Evolutionary conservation across 768 basidiomycete species (phyloP).

Genomic region (Leccinum longicurvipes): DNA sequence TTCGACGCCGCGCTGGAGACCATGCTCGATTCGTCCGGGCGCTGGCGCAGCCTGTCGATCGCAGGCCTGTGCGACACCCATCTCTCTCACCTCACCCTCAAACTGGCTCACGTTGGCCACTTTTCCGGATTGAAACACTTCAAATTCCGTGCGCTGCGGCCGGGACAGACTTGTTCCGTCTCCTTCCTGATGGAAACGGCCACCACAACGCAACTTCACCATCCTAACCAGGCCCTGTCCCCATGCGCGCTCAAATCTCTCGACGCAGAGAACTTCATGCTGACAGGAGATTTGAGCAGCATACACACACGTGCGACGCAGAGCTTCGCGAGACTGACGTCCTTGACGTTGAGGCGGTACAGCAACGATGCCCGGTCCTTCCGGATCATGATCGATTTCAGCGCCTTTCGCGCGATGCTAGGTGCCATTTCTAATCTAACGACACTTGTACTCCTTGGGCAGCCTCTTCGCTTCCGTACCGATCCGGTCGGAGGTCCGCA

Average conservation of each 20-base stretch:
- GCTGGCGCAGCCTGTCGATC: slow-evolving; percentile 30
- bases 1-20: slow-evolving; percentile 26
- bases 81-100: slow-evolving; percentile 28
- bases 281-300: slow-evolving; percentile 18
- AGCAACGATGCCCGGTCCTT: slow-evolving; percentile 25
- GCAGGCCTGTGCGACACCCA: slow-evolving; percentile 27
- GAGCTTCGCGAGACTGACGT: slow-evolving; percentile 21
- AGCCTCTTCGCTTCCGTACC: slow-evolving; percentile 26
- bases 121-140: slow-evolving; percentile 28
- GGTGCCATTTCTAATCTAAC: slow-evolving; percentile 21
- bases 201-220: slow-evolving; percentile 1
- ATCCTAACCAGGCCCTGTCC: background rate
- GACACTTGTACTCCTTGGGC: slow-evolving; percentile 27
- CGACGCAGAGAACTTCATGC: slow-evolving; percentile 28
- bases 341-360: slow-evolving; percentile 28
- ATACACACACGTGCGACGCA: slow-evolving; percentile 14
- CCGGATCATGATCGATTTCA: slow-evolving; percentile 29
- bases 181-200: slow-evolving; percentile 23
- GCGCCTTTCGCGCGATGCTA: slow-evolving; percentile 25
- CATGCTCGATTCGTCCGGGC: slow-evolving; percentile 24
- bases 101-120: slow-evolving; percentile 17
- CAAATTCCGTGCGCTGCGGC: slow-evolving; percentile 28
- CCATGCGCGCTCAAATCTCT: slow-evolving; percentile 23
- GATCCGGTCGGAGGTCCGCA: slow-evolving; percentile 9
- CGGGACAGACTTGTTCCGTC: slow-evolving; percentile 27